Evolutionary conservation across 1,139 yeast genomes (phyloP), one percentile per base, ranked within the genome.

Genomic region (Diutina mesorugosa): DNA sequence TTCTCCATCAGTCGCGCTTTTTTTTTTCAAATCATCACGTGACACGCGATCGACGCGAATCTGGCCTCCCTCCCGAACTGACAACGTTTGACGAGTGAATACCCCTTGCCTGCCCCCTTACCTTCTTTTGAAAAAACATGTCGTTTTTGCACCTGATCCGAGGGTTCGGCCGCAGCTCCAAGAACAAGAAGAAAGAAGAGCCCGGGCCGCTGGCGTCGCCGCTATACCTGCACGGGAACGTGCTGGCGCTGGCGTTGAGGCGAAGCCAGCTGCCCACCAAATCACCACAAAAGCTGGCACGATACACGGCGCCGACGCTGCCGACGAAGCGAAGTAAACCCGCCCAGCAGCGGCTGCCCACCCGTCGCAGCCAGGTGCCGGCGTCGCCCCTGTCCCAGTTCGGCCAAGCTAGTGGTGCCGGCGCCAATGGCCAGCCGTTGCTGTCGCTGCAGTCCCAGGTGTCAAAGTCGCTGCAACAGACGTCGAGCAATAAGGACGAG

Each of bases 161-260:
- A 66, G 88, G 89, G 30, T 78, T 84, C 60, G 87, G 88, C 45
- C 74, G 90, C 64, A 76, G 80, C 59, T 78, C 85, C 45, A 83
- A 83, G 62, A 83, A 83, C 68, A 70, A 69, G 59, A 75, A 73
- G 61, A 74, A 76, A 61, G 72, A 79, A 60, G 60, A 75, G 62
- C 76, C 77, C 54, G 58, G 66, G 12, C 67, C 76, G 53, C 62
- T 70, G 55, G 62, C 71, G 50, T 64, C 72, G 55, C 51, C 51
- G 1, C 60, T 74, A 50, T 76, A 73, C 59, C 65, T 69, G 16
- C 74, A 72, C 59, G 62, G 72, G 3, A 69, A 66, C 58, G 62
- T 64, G 29, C 67, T 77, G n/a, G 67, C 72, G 55, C 68, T 71
- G 54, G 72, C 76, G 26, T 61, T 71, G 57, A 66, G 78, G 62